Evolutionary conservation across 106 monocot genomes (phyloP), one percentile per base, ranked within the genome.

Genomic region (Hemerocallis citrina): DNA sequence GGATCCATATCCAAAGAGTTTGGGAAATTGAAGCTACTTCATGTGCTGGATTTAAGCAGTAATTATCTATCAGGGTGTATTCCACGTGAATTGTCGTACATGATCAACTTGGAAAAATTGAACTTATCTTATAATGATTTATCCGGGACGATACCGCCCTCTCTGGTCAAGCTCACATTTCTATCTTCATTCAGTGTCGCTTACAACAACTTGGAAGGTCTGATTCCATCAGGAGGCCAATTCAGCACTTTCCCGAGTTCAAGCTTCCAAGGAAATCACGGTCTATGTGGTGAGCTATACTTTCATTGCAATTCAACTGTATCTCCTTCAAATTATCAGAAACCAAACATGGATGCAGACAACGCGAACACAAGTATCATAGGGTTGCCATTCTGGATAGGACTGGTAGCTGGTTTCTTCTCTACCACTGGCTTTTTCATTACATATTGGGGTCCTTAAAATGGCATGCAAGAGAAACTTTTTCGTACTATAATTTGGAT

Each of bases 101-200:
- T 83, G 79, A 23, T 22, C 19, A 75, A 59, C 65, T 65, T 86
- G 7, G 91, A 91, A 56, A 33, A 40, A 1, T 44, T 91, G 44
- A 77, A 82, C 62, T 64, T 91, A 59, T 82, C 85, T 1, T 79
- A 72, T 43, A 91, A 91, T 32, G 17, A 49, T 27, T 76, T 91
- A 34, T 65, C 61, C 0, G 91, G 91, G 28, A 45, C 6, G 33
- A 86, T 86, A 66, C 91, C 91, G 30, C 17, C 58, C 0, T 74
- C 85, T 6, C 65, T 91, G 40, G 75, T 56, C 2, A 79, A 63
- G 6, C 64, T 91, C 25, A 76, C 20, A 17, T 91, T 82, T 48
- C 65, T 86, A 10, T 82, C 91, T 3, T 52, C 39, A 3, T 85
- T 91, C 61, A 67, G 21, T 24, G 85, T 86, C n/a, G 63, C 91